Evolutionary conservation across 495 filamentous ascomycete genomes (phyloP), one percentile per base, ranked within the genome.

Genomic region (Platismatia glauca): DNA sequence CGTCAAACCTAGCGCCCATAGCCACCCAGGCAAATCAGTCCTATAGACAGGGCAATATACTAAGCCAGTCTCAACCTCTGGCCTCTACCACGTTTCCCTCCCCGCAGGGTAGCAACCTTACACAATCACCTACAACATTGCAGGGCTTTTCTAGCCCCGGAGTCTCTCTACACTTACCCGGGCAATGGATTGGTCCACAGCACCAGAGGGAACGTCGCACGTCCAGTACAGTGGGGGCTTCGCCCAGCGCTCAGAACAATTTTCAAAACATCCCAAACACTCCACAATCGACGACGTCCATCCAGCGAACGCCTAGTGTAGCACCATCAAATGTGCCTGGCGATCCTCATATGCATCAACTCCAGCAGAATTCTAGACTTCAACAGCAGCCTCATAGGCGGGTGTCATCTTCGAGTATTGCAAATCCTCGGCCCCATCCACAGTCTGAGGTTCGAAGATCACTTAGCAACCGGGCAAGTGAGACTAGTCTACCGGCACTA

Each of bases 121-220:
- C 38, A 15, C 60, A 62, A 27, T 61, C 48, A 3, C 9, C 59
- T 15, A 55, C 35, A n/a, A 27, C 22, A 24, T 37, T 29, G 27
- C 59, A 48, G 24, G 62, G 46, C 35, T 55, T 38, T 31, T 33
- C 5, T 18, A 44, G 46, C 12, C 43, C 57, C 24, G 33, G 24
- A 1, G 4, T 12, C 33, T 41, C 24, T 12, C 43, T 53, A 9
- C 34, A 61, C 18, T 31, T 22, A 3, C 7, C 20, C 39, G 35
- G 44, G 22, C 57, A 55, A 41, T 3, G 39, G 31, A 43, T 16
- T 3, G 27, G 44, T 12, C 57, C 20, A 20, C 39, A 41, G 16
- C 62, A 59, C 3, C 44, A 46, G 24, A 50, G 20, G 31, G 33
- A 43, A 27, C 41, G 46, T 41, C 34, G 53, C 38, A 63, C 20